Evolutionary conservation across 257 asterid genomes (phyloP), one percentile per base, ranked within the genome.

Genomic region (Gentiana straminea): DNA sequence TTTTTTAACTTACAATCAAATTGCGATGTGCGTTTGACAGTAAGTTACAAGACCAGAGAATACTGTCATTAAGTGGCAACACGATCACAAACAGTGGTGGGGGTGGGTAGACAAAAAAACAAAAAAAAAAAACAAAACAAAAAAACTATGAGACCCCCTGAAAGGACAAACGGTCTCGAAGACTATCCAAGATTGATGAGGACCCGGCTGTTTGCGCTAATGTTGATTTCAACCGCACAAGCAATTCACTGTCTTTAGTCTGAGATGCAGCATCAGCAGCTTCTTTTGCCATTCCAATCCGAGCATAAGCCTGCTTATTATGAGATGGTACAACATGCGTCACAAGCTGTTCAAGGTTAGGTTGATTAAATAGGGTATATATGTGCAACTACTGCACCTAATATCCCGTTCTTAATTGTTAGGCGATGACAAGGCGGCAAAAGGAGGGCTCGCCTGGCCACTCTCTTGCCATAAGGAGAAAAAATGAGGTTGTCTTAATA

Each of bases 231-330:
- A 91, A 62, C 55, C 95, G 81, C 60, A 83, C 95, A 7, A 87
- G 92, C 60, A 84, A 70, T 77, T 91, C 95, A 34, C 89, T 84
- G 59, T 91, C 98, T 75, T 87, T 91, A 24, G 95, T 76, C 78
- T 87, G 95, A 56, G 87, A 75, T 53, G 96, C 94, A 60, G 93
- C 90, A 71, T 91, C 96, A 7, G 88, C 93, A 57, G 98, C 98
- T 74, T 86, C 96, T 79, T 84, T 84, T 41, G 96, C 95, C 96
- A 84, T 87, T 56, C 98, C 98, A 49, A 87, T 78, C 71, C 76
- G 84, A 33, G 94, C 98, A 68, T 81, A 91, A 55, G 96, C 96
- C 96, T 91, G 74, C 60, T 59, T 46, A 47, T 24, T 24, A 24
- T 24, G 24, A 24, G 24, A 24, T 46, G 36, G 64, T 64, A 59